phyloP scores from a whole-genome alignment of 2,329 filamentous ascomycete genomes.

The Pseudonectria foliicola region DNA sequence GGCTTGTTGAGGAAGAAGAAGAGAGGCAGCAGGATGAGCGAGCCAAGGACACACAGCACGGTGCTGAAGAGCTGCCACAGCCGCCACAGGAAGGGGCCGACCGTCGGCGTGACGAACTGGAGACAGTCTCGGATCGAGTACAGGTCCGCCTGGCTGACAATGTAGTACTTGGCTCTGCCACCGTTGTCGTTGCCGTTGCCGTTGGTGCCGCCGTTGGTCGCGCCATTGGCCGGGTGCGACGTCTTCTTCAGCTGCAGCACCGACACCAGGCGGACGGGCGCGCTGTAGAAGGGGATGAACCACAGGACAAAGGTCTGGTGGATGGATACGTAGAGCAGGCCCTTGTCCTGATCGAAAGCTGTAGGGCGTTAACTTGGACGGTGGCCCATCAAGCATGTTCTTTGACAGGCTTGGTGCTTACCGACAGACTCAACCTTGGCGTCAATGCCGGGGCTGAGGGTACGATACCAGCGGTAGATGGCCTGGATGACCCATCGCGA shows the following conservation, averaged over 20 bases:
- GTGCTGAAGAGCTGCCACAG: slow-evolving; percentile 59
- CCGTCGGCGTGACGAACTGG: slow-evolving; percentile 59
- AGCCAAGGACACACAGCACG: slow-evolving; percentile 54
- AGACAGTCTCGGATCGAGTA: slow-evolving; percentile 73
- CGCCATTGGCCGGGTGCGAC: slow-evolving; percentile 21
- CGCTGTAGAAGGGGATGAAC: slow-evolving; percentile 67
- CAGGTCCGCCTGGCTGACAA: slow-evolving; percentile 69
- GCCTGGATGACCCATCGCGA: slow-evolving; percentile 60
- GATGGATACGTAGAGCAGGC: slow-evolving; percentile 66
- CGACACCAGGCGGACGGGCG: slow-evolving; percentile 60
- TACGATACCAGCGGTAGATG: slow-evolving; percentile 80
- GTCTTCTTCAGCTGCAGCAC: slow-evolving; percentile 55
- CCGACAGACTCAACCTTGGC: slow-evolving; percentile 55
- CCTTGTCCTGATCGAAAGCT: slow-evolving; percentile 62
- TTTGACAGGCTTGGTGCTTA: slow-evolving; percentile 25
- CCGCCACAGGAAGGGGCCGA: slow-evolving; percentile 48
- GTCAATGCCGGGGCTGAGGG: slow-evolving; percentile 67
- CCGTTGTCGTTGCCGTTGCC: slow-evolving; percentile 4
- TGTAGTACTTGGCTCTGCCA: slow-evolving; percentile 51
- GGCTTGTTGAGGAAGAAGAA: slow-evolving; percentile 25
- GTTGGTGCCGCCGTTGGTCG: slow-evolving; percentile 1
- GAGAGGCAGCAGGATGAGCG: slow-evolving; percentile 35
- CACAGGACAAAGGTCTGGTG: slow-evolving; percentile 71
- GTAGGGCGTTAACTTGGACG: rapidly evolving
- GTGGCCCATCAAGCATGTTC: too few species aligned